phyloP scores from a whole-genome alignment of 2,329 filamentous ascomycete species.

The Huntiella omanensis region DNA sequence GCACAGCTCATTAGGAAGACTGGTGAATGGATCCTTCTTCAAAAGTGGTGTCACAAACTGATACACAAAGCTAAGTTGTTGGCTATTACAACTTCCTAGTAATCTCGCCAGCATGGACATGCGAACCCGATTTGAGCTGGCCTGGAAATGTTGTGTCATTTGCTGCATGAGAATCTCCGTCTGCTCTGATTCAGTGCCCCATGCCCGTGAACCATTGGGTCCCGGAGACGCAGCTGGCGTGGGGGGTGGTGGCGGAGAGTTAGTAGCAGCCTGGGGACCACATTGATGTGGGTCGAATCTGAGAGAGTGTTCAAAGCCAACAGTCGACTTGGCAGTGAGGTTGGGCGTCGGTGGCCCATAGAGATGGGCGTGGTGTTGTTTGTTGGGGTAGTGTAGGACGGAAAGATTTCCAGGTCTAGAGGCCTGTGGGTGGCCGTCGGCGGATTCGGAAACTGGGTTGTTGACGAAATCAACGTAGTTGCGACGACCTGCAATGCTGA shows the following conservation, averaged over 20 bases:
- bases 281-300: constrained; percentile 26
- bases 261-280: constrained; percentile 22
- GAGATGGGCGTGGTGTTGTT: constrained; percentile 34
- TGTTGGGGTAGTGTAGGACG: constrained; percentile 17
- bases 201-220: constrained; percentile 39
- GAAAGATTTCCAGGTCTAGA: neutral
- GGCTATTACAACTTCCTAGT: constrained; percentile 84
- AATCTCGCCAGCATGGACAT: constrained; percentile 72
- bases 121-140: constrained; percentile 55
- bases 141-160: constrained; percentile 61
- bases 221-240: constrained; percentile 48
- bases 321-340: constrained; percentile 40
- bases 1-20: constrained; percentile 82
- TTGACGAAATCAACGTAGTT: constrained; percentile 32
- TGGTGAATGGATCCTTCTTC: constrained; percentile 91
- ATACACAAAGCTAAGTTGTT: constrained; percentile 87
- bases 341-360: constrained; percentile 46
- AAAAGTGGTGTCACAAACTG: constrained; percentile 86
- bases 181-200: constrained; percentile 51
- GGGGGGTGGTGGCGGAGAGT: constrained; percentile 44
- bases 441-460: constrained; percentile 26
- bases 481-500: constrained; percentile 41
- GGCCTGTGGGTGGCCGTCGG: constrained; percentile 29
- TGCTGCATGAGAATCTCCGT: constrained; percentile 60
- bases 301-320: constrained; percentile 23